Evolutionary conservation across 805 yeast species (phyloP), one percentile per base, ranked within the genome.

Genomic region (Wickerhamomyces bisporus): DNA sequence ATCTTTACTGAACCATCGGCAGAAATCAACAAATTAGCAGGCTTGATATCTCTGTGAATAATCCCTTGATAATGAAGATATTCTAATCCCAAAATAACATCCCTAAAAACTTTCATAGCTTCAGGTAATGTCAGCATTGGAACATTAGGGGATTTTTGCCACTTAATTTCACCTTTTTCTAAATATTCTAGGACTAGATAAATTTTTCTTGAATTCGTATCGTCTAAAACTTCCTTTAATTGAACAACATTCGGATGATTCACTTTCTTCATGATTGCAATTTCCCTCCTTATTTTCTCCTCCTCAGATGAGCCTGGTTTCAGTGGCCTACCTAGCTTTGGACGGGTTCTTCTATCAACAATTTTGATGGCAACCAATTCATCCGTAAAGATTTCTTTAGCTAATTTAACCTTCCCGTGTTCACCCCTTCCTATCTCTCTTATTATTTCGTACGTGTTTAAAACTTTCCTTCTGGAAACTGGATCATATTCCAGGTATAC

Each of bases 361-460:
- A 93, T 86, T 58, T 93, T 93, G 39, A 93, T 88, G 4, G 98
- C 98, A n/a, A 87, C 95, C 24, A 77, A 65, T 47, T 73, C 79
- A 32, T 73, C 68, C 6, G 70, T 61, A n/a, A 73, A 68, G 38
- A 81, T 61, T 56, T 89, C 91, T 42, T 75, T 75, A 0, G 95
- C 98, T 15, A 93, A 70, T 58, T 93, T 93, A 30, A 93, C 98
- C 59, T 87, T 91, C n/a, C 98, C 98, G 62, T 91, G 98, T 59
- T 89, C 96, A n/a, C 98, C 98, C 26, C 85, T 71, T 10, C 98
- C 98, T 21, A 93, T 69, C 62, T 89, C 97, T 19, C 74, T 70
- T 23, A 88, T 62, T 26, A 93, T 85, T 60, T 93, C 98, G 57
- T 89, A 93, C 0, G 94, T 79, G 62, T 93, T 93, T 44, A 93